Base-by-base conservation (phyloP, 2,329 filamentous ascomycete species). In the Seiridium unicorne region DNA sequence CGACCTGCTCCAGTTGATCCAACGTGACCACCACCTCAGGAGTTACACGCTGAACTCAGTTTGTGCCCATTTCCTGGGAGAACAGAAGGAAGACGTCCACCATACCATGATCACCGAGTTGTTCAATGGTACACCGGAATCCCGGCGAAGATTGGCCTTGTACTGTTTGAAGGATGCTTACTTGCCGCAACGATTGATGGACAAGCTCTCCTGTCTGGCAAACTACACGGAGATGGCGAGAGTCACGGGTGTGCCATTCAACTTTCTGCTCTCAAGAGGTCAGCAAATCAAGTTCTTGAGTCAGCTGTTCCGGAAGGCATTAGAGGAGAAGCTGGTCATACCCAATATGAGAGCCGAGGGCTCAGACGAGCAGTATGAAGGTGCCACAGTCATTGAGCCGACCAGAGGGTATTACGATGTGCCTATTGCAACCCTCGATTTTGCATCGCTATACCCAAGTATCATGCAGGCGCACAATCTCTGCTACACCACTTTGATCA, bases 151-250 rank as follows among this genome's bases (percentile, higher is more conserved):
- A 76, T 79, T 99, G 54, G 95, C 95, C 1, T 86, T 99, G 1
- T 99, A 99, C 79, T 99, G 95, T 77, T 77, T 99, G 65, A 99
- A 99, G 76, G 96, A 99, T 78, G 95, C 95, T 0, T 99, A 97
- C 69, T 82, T 99, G 3, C 95, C 95, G 1, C 93, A 98, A 71
- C 82, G 96, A 61, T 77, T 99, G 56, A 93, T 99, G 88, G 95
- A 99, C 72, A 99, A 99, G 75, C 82, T 99, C 34, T 98, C 96
- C 72, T 98, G 95, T 76, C 81, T 99, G n/a, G 91, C 97, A 76
- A 99, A 99, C 73, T 98, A 98, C 71, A 98, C 95, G 0, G 95
- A 99, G 77, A 99, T 99, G 95, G 94, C 95, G 60, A 95, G 95
- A 86, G 95, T 99, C 76, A 99, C 96, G 34, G 95, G 95, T 68